Evolutionary conservation across 2,329 filamentous ascomycete genomes (phyloP).

Genomic region (Colletotrichum godetiae): DNA sequence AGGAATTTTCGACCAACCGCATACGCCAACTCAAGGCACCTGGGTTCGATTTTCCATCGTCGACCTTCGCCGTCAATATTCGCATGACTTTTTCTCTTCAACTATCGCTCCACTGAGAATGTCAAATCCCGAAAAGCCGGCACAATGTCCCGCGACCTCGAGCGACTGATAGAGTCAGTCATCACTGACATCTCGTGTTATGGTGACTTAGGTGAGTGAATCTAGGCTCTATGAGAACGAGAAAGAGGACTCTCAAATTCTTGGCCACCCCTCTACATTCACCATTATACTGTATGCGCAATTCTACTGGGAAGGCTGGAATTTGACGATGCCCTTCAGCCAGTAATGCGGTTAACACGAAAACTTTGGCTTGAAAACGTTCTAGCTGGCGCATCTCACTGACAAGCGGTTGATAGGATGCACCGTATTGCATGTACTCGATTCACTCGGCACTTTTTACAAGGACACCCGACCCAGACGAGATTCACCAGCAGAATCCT

Average conservation of each 20-base stretch:
- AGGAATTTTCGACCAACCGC: constrained; percentile 14
- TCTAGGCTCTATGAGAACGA: neutral
- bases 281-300: neutral
- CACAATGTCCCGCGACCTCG: constrained; percentile 35
- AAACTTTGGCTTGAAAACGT: neutral
- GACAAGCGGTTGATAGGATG: constrained; percentile 26
- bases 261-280: neutral
- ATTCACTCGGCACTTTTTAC: constrained; percentile 27
- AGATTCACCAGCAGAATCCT: neutral
- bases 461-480: neutral
- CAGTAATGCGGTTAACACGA: neutral
- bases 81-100: neutral
- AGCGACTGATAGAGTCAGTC: constrained; percentile 35
- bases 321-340: neutral
- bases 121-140: neutral
- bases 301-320: neutral
- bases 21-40: neutral
- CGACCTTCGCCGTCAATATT: constrained; percentile 5
- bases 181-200: constrained; percentile 37
- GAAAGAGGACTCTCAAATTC: neutral
- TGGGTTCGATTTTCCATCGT: constrained; percentile 30
- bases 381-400: constrained; percentile 4
- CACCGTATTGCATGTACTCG: constrained; percentile 31
- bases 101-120: constrained; percentile 10
- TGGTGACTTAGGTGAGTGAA: constrained; percentile 34